These are phyloP conservation scores for Leucosporidium yakuticum DNA, from an alignment of 768 basidiomycete species.

Conservation along the genomic window DNA sequence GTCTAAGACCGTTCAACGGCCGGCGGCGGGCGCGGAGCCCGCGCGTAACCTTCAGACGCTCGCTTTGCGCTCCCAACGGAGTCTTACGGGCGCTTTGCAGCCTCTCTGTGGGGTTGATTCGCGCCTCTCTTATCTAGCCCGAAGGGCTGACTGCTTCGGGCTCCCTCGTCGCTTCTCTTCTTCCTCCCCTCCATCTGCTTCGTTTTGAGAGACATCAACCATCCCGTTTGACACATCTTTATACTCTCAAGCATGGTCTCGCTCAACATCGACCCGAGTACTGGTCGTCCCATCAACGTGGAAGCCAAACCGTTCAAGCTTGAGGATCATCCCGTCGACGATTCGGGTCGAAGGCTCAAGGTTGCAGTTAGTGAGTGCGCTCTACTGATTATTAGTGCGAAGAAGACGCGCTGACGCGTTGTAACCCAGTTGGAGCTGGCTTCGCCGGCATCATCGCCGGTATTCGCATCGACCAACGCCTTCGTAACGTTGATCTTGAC, in stretches of 20 bases:
- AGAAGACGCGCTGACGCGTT: background rate
- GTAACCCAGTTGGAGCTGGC: constrained; percentile 51
- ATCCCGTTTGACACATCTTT: too few relatives aligned
- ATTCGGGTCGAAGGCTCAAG: constrained; percentile 12
- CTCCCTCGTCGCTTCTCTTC: too few relatives aligned
- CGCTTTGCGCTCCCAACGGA: too few relatives aligned
- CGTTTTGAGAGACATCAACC: too few relatives aligned
- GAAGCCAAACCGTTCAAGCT: constrained; percentile 4
- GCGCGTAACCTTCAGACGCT: too few relatives aligned
- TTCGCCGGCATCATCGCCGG: constrained; percentile 58
- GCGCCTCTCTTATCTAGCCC: too few relatives aligned
- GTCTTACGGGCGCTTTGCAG: too few relatives aligned
- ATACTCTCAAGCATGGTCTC: background rate
- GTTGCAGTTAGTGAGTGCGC: constrained; percentile 22
- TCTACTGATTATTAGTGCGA: background rate
- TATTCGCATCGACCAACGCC: constrained; percentile 55
- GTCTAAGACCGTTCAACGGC: too few relatives aligned
- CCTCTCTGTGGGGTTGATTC: too few relatives aligned
- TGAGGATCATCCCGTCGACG: constrained; percentile 27
- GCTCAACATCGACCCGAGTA: constrained; percentile 17
- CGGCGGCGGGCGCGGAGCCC: too few relatives aligned
- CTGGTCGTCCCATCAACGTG: constrained; percentile 10
- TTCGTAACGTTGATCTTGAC: constrained; percentile 54
- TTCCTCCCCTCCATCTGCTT: too few relatives aligned
- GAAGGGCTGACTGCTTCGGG: too few relatives aligned